Conservation (phyloP, 73 alveolate species). For the Symbiodinium natans region DNA sequence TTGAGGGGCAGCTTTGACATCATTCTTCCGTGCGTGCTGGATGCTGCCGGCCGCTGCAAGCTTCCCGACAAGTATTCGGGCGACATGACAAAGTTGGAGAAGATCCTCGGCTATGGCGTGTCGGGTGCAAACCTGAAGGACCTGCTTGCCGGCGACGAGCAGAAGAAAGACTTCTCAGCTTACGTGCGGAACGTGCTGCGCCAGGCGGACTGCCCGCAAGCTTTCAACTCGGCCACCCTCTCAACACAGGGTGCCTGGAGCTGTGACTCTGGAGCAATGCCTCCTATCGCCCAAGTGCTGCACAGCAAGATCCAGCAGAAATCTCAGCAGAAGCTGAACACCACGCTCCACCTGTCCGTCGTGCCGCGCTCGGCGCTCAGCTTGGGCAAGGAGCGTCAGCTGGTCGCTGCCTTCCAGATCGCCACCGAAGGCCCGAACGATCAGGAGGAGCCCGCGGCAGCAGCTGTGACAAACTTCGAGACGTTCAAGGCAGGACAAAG, state of each 20-base stretch:
- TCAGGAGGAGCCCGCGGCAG: neutral
- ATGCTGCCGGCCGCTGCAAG: conserved; percentile 19
- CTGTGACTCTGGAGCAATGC: conserved; percentile 36
- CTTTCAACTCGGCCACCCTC: conserved; percentile 3
- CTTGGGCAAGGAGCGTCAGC: conserved; percentile 39
- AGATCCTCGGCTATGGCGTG: conserved; percentile 48
- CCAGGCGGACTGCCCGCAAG: conserved; percentile 48
- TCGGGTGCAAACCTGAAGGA: conserved; percentile 71
- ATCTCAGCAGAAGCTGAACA: neutral
- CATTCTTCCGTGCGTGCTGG: conserved; percentile 30
- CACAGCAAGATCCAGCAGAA: conserved; percentile 25
- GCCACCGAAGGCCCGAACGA: neutral
- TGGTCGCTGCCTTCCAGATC: conserved; percentile 46
- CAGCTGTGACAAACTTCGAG: neutral
- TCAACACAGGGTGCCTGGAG: conserved; percentile 62
- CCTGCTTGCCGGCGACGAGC: conserved; percentile 16
- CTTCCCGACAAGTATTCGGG: neutral
- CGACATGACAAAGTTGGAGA: conserved; percentile 16
- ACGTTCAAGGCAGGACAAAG: conserved; percentile 22
- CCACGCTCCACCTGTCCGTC: conserved; percentile 51
- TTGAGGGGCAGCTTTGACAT: neutral
- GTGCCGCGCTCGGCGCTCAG: conserved; percentile 66
- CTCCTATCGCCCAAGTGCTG: conserved; percentile 23
- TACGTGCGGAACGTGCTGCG: conserved; percentile 79
- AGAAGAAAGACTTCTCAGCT: conserved; percentile 41